phyloP scores from a whole-genome alignment of 2,329 filamentous ascomycete species.

The Colletotrichum tropicale region DNA sequence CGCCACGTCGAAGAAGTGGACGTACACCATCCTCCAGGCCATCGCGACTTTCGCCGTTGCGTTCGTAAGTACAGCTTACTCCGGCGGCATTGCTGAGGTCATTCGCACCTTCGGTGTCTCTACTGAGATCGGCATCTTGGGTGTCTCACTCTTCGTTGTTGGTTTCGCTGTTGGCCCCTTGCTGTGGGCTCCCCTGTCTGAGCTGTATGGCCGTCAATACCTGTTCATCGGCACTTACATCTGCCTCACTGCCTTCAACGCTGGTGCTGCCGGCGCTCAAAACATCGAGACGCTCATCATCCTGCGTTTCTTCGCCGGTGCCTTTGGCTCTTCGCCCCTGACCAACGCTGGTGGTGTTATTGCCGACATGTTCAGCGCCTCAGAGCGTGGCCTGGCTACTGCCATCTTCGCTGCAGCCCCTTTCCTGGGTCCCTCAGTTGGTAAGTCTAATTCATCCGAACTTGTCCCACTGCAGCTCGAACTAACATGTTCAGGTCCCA shows the following conservation, averaged over 20 bases:
- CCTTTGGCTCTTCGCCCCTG: conserved; percentile 65
- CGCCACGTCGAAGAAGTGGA: conserved; percentile 62
- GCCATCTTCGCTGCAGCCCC: conserved; percentile 69
- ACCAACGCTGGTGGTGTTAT: conserved; percentile 68
- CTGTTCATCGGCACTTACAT: conserved; percentile 64
- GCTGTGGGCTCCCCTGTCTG: conserved; percentile 67
- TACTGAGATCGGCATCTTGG: conserved; percentile 48
- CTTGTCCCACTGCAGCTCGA: conserved; percentile 63
- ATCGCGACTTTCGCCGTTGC: conserved; percentile 67
- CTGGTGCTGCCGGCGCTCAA: conserved; percentile 59
- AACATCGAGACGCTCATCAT: conserved; percentile 65
- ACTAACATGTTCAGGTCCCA: conserved; percentile 67
- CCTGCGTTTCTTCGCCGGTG: conserved; percentile 67
- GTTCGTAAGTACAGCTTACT: conserved; percentile 67
- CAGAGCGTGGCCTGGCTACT: conserved; percentile 61
- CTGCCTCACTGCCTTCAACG: conserved; percentile 64
- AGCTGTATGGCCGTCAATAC: conserved; percentile 64
- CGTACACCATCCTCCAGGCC: conserved; percentile 63
- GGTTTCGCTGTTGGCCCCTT: conserved; percentile 65
- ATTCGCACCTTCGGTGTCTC: conserved; percentile 53
- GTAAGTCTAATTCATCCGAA: conserved; percentile 62
- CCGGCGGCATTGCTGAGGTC: conserved; percentile 56
- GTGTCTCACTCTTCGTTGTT: conserved; percentile 50
- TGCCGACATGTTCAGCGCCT: conserved; percentile 62
- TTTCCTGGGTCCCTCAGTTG: conserved; percentile 67